Evolutionary conservation across 768 basidiomycete species (phyloP).

Genomic region (Tulasnella sp.): DNA sequence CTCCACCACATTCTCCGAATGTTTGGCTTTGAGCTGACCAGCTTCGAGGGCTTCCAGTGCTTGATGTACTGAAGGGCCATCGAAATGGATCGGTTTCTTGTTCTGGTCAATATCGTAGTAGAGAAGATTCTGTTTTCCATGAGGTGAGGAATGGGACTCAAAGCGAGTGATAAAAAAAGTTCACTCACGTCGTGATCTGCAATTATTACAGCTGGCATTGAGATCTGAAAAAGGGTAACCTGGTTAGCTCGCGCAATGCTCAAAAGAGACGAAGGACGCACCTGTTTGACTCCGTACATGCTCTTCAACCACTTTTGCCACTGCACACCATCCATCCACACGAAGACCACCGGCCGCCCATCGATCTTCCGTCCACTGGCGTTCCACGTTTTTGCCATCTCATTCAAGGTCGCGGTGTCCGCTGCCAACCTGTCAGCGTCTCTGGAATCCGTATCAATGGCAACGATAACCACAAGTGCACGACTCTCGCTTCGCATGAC

Average conservation of each 20-base stretch:
- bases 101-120: slow-evolving; percentile 74
- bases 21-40: slow-evolving; percentile 54
- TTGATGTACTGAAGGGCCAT: slow-evolving; percentile 61
- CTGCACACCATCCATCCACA: slow-evolving; percentile 83
- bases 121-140: slow-evolving; percentile 56
- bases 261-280: slow-evolving; percentile 37
- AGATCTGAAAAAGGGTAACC: slow-evolving; percentile 33
- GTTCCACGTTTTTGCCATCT: slow-evolving; percentile 65
- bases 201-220: slow-evolving; percentile 56
- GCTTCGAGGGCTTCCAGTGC: slow-evolving; percentile 68
- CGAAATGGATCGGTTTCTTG: slow-evolving; percentile 60
- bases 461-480: slow-evolving; percentile 79
- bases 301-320: slow-evolving; percentile 90
- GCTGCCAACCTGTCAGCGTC: slow-evolving; percentile 42
- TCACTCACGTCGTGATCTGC: slow-evolving; percentile 73
- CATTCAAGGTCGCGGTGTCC: slow-evolving; percentile 54
- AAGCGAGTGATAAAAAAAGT: neutral
- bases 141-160: slow-evolving; percentile 1
- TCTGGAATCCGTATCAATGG: slow-evolving; percentile 46
- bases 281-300: slow-evolving; percentile 73
- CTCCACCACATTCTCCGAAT: slow-evolving; percentile 75
- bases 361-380: slow-evolving; percentile 49
- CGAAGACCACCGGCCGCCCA: slow-evolving; percentile 63
- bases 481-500: slow-evolving; percentile 76
- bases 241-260: slow-evolving; percentile 41